Evolutionary conservation across 1,284 basidiomycete species (phyloP), one percentile per base, ranked within the genome.

Genomic region (Clitocybe nebularis): DNA sequence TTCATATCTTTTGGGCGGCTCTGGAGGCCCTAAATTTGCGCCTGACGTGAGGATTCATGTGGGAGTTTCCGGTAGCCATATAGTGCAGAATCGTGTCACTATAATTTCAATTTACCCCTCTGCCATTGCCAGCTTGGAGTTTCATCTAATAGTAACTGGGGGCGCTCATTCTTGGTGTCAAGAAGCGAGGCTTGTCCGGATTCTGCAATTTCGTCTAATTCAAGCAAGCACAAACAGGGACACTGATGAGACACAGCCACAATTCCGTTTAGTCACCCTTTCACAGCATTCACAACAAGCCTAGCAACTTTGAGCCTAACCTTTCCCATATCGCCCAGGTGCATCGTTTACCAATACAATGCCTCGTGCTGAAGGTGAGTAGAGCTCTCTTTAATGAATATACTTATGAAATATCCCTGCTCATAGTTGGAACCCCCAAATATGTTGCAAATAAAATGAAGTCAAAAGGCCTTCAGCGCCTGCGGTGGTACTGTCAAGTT

Each of bases 401-500:
- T 19, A 5, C 25, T 40, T 13, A 35, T 39, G 14, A 26, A 43
- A 43, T 44, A 3, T 14, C 43, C 11, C 11, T 10, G 10, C 20
- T 39, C 36, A 1, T 44, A 89, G 89, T 88, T 52, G 91, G 90
- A 59, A 89, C 89, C 4, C 84, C 91, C 35, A 96, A 96, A 69
- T 91, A 84, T 60, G 71, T 95, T 45, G 90, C 89, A 16, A 97
- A 96, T 66, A 87, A 90, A 66, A 93, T 94, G 87, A 96, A 96
- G 74, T 86, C 91, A 42, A 96, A 96, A 60, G 93, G 93, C 50
- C 77, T 96, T 36, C 92, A 94, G 60, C 79, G 92, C 54, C 77
- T 97, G 51, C 77, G 93, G 51, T 96, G 91, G 92, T 97, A 90
- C 69, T 97, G 93, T 61, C 92, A 96, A 74, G 88, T 94, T 51